Percentiles rank a stretch among this genome's conserved stretches.
phyloP scores from a whole-genome alignment of 2,329 filamentous ascomycete genomes.

The Trichoderma harzianum region DNA sequence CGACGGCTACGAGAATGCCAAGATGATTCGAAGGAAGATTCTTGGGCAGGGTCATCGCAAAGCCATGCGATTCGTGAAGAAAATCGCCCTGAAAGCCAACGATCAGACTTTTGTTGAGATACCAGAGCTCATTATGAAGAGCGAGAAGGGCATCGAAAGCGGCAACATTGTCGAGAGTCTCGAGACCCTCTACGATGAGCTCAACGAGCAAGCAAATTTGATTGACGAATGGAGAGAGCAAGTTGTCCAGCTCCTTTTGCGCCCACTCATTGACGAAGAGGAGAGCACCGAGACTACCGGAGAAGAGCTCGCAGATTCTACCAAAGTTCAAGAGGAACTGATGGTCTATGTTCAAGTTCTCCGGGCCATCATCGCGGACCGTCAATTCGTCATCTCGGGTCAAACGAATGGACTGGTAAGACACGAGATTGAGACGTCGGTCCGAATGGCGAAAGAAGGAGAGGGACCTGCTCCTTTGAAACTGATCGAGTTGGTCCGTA shows the following conservation, averaged over 20 bases:
- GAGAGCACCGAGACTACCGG: constrained; percentile 71
- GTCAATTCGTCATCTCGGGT: constrained; percentile 72
- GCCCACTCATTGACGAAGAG: constrained; percentile 80
- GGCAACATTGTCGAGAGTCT: constrained; percentile 63
- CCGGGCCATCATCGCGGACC: constrained; percentile 72
- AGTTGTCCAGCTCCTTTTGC: constrained; percentile 67
- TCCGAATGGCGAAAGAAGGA: constrained; percentile 57
- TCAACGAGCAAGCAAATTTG: constrained; percentile 69
- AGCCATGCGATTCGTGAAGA: constrained; percentile 54
- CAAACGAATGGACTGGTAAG: constrained; percentile 71
- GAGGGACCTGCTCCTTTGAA: constrained; percentile 69
- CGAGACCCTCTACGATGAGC: constrained; percentile 58
- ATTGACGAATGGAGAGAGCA: constrained; percentile 73
- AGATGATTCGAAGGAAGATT: constrained; percentile 73
- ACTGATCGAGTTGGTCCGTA: constrained; percentile 49
- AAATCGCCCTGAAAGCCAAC: constrained; percentile 52
- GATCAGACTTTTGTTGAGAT: constrained; percentile 59
- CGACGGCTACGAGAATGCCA: constrained; percentile 73
- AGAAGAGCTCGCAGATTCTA: constrained; percentile 85
- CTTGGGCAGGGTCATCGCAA: constrained; percentile 51
- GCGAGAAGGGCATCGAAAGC: constrained; percentile 68
- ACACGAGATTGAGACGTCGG: constrained; percentile 65
- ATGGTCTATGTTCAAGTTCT: constrained; percentile 82
- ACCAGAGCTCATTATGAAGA: constrained; percentile 51
- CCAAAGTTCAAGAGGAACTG: constrained; percentile 82